Evolutionary conservation across 1,284 basidiomycete genomes (phyloP), one percentile per base, ranked within the genome.

Genomic region (Singerocomus inundabilis): DNA sequence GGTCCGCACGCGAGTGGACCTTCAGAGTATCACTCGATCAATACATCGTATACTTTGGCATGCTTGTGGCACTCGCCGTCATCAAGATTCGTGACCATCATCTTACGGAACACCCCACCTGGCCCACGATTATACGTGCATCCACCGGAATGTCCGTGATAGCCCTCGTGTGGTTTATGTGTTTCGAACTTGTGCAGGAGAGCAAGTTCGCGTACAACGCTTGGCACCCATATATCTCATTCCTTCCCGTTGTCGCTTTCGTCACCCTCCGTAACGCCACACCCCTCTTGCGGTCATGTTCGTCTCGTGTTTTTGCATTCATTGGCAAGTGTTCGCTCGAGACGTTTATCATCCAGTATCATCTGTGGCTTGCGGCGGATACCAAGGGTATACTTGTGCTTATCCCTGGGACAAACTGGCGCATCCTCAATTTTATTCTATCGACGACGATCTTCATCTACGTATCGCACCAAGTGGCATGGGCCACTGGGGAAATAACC

Each of bases 281-380:
- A 34, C 72, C 78, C 3, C 69, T 81, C 37, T 71, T 93, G 44
- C 82, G 92, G 18, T 87, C 88, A 1, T 78, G 76, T 26, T 82
- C 81, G 21, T 89, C 84, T 10, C 74, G 73, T 28, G 70, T 82
- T 18, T 94, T 93, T 70, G 82, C 82, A 34, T 92, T 89, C 67
- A 78, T 94, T 49, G 92, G 92, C 36, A 81, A 77, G 62, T 91
- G 88, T 68, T 91, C 88, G 6, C 76, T 93, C 39, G 91, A 93
- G 69, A 87, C 89, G 0, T 93, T 92, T 66, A 88, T 94, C 62
- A 81, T 93, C 56, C 91, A 95, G 66, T 94, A 87, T 70, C 92
- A 95, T 68, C 75, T 92, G 44, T 94, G 91, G 88, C 77, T 95
- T 33, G 91, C 88, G 0, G 88, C 81, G 5, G 92, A 95, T 63